phyloP scores from a whole-genome alignment of 352 stramenopile genomes.

The Sclerospora graminicola region DNA sequence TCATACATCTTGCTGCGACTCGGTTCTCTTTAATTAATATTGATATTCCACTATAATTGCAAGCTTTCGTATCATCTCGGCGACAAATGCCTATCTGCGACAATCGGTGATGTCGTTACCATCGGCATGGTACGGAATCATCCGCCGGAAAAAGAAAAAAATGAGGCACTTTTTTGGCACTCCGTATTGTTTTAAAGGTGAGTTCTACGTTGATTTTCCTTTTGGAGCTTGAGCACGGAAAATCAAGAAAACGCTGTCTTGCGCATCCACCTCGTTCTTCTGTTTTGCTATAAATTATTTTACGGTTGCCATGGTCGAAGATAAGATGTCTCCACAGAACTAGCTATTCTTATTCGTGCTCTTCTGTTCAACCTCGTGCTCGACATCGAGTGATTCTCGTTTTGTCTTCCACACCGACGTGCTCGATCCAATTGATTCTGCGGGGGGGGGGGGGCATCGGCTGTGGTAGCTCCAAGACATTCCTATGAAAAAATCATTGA shows the following conservation, averaged over 20 bases:
- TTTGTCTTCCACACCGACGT: slow-evolving; percentile 8
- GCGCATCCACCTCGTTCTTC: slow-evolving; percentile 9
- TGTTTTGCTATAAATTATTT: slow-evolving; percentile 22
- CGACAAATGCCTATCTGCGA: no score
- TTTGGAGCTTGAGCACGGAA: slow-evolving; percentile 11
- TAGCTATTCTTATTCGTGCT: slow-evolving; percentile 12
- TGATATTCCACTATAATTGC: no score
- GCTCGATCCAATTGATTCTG: slow-evolving; percentile 3
- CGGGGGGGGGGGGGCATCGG: slow-evolving; percentile 1
- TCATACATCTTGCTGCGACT: no score
- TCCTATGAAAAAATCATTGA: slow-evolving; percentile 63
- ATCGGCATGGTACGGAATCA: no score
- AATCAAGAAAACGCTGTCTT: slow-evolving; percentile 18
- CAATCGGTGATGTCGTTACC: no score
- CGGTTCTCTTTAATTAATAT: no score
- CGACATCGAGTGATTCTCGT: slow-evolving; percentile 13
- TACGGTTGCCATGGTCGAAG: slow-evolving; percentile 19
- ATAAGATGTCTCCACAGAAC: slow-evolving; percentile 5
- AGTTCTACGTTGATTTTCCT: slow-evolving; percentile 17
- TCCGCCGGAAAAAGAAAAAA: no score
- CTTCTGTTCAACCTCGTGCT: slow-evolving; percentile 19
- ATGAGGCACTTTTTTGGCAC: no score
- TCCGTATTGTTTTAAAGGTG: no score
- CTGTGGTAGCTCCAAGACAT: slow-evolving; percentile 32
- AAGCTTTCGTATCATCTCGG: no score